These are phyloP conservation scores for Heracleum sosnowskyi DNA, from an alignment of 129 eudicot species.

Conservation along the genomic window DNA sequence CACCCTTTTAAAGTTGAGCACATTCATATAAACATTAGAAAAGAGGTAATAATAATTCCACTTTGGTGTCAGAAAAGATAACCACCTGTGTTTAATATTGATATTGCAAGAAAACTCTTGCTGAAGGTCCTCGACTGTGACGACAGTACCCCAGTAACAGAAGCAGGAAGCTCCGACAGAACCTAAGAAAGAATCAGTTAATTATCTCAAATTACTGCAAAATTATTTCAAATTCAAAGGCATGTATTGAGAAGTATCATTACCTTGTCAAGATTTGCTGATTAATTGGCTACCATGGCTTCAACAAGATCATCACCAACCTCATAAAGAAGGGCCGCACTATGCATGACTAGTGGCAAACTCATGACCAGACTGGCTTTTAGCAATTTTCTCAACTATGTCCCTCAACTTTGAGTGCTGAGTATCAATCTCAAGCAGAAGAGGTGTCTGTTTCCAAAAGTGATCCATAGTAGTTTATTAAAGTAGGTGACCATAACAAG, in stretches of 20 bases:
- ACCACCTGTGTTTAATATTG: slow-evolving; percentile 86
- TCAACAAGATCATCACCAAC: slow-evolving; percentile 98
- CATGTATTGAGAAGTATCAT: not conserved
- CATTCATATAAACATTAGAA: not conserved
- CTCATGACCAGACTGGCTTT: slow-evolving; percentile 88
- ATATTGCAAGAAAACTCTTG: slow-evolving; percentile 88
- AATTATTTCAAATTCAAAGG: not conserved
- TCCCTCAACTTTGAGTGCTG: slow-evolving; percentile 80
- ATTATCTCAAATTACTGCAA: not conserved
- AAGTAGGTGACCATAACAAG: not conserved
- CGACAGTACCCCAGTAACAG: slow-evolving; percentile 72
- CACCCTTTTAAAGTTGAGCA: slow-evolving; percentile 38
- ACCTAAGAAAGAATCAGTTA: slow-evolving; percentile 30
- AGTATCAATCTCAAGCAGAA: slow-evolving; percentile 77
- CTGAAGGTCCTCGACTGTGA: slow-evolving; percentile 85
- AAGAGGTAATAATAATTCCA: not conserved
- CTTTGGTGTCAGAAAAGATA: slow-evolving; percentile 10
- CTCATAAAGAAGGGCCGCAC: slow-evolving; percentile 81
- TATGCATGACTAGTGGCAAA: slow-evolving; percentile 74
- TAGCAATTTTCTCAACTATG: slow-evolving; percentile 79
- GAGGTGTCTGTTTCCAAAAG: slow-evolving; percentile 58
- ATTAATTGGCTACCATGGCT: slow-evolving; percentile 68
- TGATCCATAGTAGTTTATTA: not conserved
- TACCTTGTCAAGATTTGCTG: slow-evolving; percentile 91
- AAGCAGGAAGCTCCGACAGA: slow-evolving; percentile 81